Evolutionary conservation across 1,139 yeast species (phyloP).

Genomic region (Nakaseomyces nivariensis): DNA sequence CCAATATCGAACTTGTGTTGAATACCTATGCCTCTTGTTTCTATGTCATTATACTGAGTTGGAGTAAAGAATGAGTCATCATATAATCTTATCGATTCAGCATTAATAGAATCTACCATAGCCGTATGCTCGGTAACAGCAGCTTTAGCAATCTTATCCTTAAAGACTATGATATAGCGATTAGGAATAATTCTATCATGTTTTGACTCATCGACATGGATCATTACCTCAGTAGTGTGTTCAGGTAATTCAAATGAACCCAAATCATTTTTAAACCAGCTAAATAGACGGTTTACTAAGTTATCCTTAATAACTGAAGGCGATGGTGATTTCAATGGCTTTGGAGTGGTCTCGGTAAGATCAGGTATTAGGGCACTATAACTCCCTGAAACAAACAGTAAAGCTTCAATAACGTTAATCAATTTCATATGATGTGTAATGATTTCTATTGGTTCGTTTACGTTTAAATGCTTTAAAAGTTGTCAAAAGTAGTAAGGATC

Average conservation of each 20-base stretch:
- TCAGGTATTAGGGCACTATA: not conserved
- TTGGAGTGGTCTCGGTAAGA: not conserved
- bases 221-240: not conserved
- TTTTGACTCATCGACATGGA: not conserved
- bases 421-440: too few relatives aligned
- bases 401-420: too few relatives aligned
- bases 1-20: constrained; percentile 56
- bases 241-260: not conserved
- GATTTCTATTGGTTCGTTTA: too few relatives aligned
- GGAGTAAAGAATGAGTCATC: not conserved
- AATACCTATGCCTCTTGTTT: constrained; percentile 45
- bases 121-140: not conserved
- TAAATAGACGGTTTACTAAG: not conserved
- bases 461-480: too few relatives aligned
- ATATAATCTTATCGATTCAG: not conserved
- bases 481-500: not conserved
- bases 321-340: too few relatives aligned
- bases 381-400: not conserved
- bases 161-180: constrained; percentile 71
- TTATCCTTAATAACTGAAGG: not conserved
- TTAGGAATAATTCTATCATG: constrained; percentile 44
- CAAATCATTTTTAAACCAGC: not conserved
- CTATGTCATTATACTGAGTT: constrained; percentile 6
- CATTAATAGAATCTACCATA: not conserved
- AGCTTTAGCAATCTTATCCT: constrained; percentile 34